These are phyloP conservation scores for Sodiomyces alkalinus DNA, from an alignment of 2,329 filamentous ascomycete genomes.

Conservation along the genomic window DNA sequence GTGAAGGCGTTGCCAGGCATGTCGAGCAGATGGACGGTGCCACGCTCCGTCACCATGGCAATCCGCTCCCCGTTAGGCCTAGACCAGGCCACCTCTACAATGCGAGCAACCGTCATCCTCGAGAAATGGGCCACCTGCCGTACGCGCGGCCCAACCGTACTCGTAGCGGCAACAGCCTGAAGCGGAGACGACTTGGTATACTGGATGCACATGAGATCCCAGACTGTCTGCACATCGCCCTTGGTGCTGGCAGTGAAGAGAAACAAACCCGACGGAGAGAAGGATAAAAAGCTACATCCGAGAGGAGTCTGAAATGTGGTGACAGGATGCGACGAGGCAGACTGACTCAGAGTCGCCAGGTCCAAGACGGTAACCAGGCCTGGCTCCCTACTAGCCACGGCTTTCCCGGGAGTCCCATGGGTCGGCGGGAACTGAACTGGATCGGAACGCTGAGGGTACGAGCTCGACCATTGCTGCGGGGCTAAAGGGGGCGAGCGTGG, in stretches of 20 bases:
- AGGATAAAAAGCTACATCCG: conserved; percentile 69
- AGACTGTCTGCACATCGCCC: conserved; percentile 70
- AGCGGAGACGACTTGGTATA: conserved; percentile 46
- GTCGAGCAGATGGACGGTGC: conserved; percentile 88
- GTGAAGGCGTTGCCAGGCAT: conserved; percentile 69
- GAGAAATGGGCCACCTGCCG: conserved; percentile 80
- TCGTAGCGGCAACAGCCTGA: conserved; percentile 30
- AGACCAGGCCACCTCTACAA: conserved; percentile 83
- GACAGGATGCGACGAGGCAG: conserved; percentile 42
- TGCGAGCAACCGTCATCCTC: conserved; percentile 78
- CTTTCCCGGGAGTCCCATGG: conserved; percentile 46
- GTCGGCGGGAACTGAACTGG: conserved; percentile 55
- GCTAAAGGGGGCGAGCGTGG: conserved; percentile 26
- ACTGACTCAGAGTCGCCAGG: conserved; percentile 41
- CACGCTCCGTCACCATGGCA: conserved; percentile 82
- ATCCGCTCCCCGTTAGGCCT: conserved; percentile 66
- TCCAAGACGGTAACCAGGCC: conserved; percentile 64
- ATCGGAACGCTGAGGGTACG: conserved; percentile 30
- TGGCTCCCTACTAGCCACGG: conserved; percentile 43
- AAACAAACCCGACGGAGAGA: conserved; percentile 57
- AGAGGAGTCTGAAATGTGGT: conserved; percentile 57
- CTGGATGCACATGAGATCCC: conserved; percentile 59
- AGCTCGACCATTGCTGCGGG: conserved; percentile 31
- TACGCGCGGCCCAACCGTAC: conserved; percentile 41
- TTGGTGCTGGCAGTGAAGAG: conserved; percentile 70